Evolutionary conservation across 306 rosid genomes (phyloP).

Genomic region (Quercus wislizeni): DNA sequence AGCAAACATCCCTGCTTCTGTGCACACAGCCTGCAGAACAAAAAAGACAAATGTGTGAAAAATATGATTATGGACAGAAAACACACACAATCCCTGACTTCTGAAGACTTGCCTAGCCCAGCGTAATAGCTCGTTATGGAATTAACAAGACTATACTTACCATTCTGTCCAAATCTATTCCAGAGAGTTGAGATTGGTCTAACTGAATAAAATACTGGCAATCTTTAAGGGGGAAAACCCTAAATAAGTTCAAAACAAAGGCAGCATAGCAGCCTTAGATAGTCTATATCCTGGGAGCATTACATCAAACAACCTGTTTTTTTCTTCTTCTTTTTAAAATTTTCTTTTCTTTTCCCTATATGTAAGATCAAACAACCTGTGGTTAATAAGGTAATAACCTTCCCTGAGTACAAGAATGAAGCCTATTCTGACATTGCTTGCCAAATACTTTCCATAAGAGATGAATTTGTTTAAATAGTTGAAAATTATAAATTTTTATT

Average conservation of each 20-base stretch:
- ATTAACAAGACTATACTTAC: neutral
- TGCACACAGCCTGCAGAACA: conserved; percentile 84
- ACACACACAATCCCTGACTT: neutral
- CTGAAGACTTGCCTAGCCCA: neutral
- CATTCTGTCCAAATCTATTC: neutral
- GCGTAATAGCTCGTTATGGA: neutral
- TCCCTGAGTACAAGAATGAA: neutral
- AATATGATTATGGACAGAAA: neutral
- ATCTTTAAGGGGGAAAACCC: neutral
- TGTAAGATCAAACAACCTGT: neutral
- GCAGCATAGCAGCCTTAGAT: neutral
- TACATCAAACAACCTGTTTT: neutral
- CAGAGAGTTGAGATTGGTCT: neutral
- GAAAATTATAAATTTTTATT: neutral
- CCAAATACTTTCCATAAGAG: neutral
- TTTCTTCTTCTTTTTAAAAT: too few species aligned
- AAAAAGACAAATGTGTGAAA: neutral
- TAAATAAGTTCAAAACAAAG: neutral
- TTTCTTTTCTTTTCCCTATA: too few species aligned
- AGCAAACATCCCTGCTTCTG: conserved; percentile 99
- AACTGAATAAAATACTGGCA: neutral
- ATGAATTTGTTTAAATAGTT: neutral
- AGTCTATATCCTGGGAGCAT: neutral
- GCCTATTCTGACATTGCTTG: neutral
- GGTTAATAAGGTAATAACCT: neutral